phyloP scores from a whole-genome alignment of 2,329 filamentous ascomycete genomes.

The Ophiostoma himal-ulmi region DNA sequence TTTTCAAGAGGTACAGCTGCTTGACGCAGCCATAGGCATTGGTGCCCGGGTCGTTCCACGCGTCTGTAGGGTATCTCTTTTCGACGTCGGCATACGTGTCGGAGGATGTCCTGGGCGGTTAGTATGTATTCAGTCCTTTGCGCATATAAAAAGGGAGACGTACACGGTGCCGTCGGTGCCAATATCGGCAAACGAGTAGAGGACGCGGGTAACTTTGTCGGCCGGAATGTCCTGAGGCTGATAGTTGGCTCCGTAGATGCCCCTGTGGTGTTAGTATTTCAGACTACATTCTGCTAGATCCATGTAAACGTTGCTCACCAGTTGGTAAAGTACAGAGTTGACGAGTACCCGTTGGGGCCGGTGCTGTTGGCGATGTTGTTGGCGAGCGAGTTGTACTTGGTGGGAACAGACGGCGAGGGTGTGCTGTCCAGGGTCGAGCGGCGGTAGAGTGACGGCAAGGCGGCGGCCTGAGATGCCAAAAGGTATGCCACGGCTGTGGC shows the following conservation, averaged over 20 bases:
- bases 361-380: not conserved
- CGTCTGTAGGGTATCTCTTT: constrained; percentile 67
- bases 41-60: constrained; percentile 57
- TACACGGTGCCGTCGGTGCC: not conserved
- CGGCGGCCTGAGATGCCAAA: not conserved
- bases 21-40: constrained; percentile 80
- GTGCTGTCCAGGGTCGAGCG: not conserved
- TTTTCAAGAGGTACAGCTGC: constrained; percentile 72
- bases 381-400: not conserved
- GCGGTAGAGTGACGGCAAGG: not conserved
- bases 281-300: no score
- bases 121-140: constrained; percentile 33
- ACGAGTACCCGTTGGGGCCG: not conserved
- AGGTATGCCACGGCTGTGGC: not conserved
- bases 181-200: constrained; percentile 5
- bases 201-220: constrained; percentile 45
- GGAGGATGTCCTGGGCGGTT: constrained; percentile 39
- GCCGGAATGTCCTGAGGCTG: not conserved
- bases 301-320: constrained; percentile 35
- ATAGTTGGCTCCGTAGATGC: constrained; percentile 1
- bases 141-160: not conserved
- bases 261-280: constrained; percentile 53
- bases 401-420: not conserved
- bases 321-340: constrained; percentile 40
- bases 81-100: constrained; percentile 66